These are phyloP conservation scores for Yamadazyma blattariae DNA, from an alignment of 1,139 yeast species.

Conservation along the genomic window DNA sequence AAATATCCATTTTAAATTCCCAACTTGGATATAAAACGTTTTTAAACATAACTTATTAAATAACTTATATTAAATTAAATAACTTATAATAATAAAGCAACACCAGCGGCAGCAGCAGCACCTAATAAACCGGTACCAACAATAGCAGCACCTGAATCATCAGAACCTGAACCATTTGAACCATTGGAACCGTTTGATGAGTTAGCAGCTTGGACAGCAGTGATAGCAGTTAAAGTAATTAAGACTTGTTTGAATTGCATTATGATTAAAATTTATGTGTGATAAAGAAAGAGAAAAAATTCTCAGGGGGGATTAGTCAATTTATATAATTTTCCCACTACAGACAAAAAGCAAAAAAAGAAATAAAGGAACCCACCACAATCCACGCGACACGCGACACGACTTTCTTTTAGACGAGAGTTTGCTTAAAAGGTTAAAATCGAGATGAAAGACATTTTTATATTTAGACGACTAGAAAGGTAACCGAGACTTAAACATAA, in stretches of 20 bases:
- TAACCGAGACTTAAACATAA: too few species aligned
- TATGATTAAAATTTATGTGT: constrained; percentile 8
- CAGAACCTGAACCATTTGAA: constrained; percentile 19
- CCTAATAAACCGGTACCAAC: constrained; percentile 26
- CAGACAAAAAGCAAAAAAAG: too few species aligned
- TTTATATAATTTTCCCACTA: constrained; percentile 11
- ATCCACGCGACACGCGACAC: too few species aligned
- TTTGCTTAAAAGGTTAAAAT: too few species aligned
- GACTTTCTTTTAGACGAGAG: too few species aligned
- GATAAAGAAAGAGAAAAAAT: constrained; percentile 6
- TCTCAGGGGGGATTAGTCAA: constrained; percentile 7
- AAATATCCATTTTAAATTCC: too few species aligned
- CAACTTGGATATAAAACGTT: too few species aligned
- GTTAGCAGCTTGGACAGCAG: constrained; percentile 36
- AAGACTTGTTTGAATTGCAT: constrained; percentile 45
- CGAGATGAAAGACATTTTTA: too few species aligned
- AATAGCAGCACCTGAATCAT: constrained; percentile 17
- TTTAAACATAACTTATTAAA: too few species aligned
- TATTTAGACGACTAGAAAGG: too few species aligned
- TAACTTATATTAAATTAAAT: too few species aligned
- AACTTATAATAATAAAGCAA: constrained; percentile 36
- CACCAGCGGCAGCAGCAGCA: constrained; percentile 39
- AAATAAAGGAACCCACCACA: too few species aligned
- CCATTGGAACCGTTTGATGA: constrained; percentile 26
- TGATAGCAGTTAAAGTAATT: constrained; percentile 42